Base-by-base conservation (phyloP, 192 early-diverging fungal species). In the Entophlyctis luteolus region DNA sequence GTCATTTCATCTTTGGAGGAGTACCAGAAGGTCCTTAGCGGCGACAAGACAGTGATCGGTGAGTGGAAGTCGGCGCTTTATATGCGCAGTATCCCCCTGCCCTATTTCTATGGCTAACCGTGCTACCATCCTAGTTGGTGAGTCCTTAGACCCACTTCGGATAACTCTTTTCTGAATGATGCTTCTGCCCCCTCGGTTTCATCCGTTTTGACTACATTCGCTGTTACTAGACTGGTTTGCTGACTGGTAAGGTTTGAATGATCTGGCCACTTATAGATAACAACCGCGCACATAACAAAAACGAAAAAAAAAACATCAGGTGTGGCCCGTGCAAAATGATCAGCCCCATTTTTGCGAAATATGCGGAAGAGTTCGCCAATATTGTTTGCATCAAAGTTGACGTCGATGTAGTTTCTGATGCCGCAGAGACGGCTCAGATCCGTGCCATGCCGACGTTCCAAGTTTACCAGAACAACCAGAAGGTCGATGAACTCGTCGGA, bases 381-480 rank as follows among this genome's bases (percentile, higher is more conserved):
- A 66, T 73, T 33, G 57, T 53, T 42, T 81, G 78, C 63, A 52
- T 81, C 50, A 76, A 78, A 72, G 67, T 67, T 16, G 84, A 86
- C 68, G 82, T 86, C 10, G 84, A 86, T 70, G 77, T 83, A 47
- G 69, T 75, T 34, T 68, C 77, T 25, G 77, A 80, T 20, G 77
- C 81, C 29, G 78, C 84, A 25, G 74, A 81, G 47, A 8, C 47
- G 38, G 71, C 56, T 38, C 74, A 73, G 27, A 68, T 86, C 45
- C 39, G 59, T 12, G 84, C 84, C 72, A 94, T 92, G 89, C 92
- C 92, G 36, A 92, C 91, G 22, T 94, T 94, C 80, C 87, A 89
- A 62, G 81, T 94, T 65, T 95, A 81, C 81, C 83, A 88, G 62
- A 81, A 78, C 57, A 90, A 87, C 28, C 80, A 88, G 20, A 86